Evolutionary conservation across 2,329 filamentous ascomycete species (phyloP), one percentile per base, ranked within the genome.

Genomic region (Epichloe typhina): DNA sequence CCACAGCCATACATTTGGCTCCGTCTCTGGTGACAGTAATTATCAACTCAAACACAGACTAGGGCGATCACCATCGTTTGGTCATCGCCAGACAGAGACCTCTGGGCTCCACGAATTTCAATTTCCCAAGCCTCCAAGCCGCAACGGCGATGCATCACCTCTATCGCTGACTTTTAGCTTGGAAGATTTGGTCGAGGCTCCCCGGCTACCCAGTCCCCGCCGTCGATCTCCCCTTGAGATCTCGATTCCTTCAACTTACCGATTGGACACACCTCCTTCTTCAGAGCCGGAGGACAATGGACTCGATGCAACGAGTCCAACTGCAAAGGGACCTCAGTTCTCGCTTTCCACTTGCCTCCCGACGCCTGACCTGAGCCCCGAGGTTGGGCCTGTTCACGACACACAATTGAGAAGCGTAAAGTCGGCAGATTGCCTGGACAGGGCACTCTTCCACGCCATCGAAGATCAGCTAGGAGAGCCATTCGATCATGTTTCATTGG

Each of bases 31-130:
- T 9, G 55, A 53, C 9, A 53, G 54, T 17, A 52, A 51, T n/a
- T 51, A 23, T 19, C 33, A 46, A 12, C 31, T 41, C 3, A 43
- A 46, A 13, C 36, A 52, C 43, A 44, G 46, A 40, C 47, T 21
- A 26, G 52, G 55, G 12, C 59, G 57, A 15, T 59, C 57, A 9
- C 60, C 65, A 13, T 65, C 63, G 9, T 54, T 61, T 15, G 54
- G 45, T 23, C 54, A 53, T 42, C 52, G 52, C 39, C 56, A 55
- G 36, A 52, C 55, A 35, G 56, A 60, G 35, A 54, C 52, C 0
- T 52, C 65, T 3, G 61, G 59, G 11, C 61, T 70, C 19, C 57
- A 61, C 37, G 66, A 66, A 21, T 69, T 67, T 52, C 59, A 67
- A 43, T 70, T 70, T 52, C 67, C 68, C 35, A 63, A 59, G 21